Evolutionary conservation across 352 stramenopile species (phyloP).

Genomic region (Blastocystis sp.): DNA sequence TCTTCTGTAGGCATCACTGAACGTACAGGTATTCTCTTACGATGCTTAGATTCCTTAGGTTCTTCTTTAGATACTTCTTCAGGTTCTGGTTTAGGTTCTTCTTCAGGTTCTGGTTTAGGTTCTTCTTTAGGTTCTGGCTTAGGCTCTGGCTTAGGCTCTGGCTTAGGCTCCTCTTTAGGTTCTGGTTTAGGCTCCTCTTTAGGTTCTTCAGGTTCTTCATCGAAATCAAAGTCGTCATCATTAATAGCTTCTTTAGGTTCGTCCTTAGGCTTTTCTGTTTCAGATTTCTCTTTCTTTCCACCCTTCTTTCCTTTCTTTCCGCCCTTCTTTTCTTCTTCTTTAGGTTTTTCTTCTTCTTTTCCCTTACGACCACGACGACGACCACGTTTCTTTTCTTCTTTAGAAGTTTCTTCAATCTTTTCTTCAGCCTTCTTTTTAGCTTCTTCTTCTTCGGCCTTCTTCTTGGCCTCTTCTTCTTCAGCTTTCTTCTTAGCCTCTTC

Average conservation of each 20-base stretch:
- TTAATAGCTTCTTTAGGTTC: conserved; percentile 30
- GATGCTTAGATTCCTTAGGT: background rate
- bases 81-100: conserved; percentile 11
- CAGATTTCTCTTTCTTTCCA: background rate
- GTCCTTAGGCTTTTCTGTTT: conserved; percentile 21
- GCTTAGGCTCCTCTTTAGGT: background rate
- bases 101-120: background rate
- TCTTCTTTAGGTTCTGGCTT: conserved; percentile 16
- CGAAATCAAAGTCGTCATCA: conserved; percentile 29
- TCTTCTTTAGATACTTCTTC: background rate
- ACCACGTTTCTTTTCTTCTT: background rate
- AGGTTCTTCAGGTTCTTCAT: conserved; percentile 19
- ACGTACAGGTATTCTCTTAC: background rate
- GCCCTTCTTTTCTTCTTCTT: background rate
- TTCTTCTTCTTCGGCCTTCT: background rate
- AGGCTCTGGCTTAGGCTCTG: background rate
- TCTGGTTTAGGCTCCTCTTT: background rate
- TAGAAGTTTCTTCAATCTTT: background rate
- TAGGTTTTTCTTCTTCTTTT: background rate
- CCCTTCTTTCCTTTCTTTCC: background rate
- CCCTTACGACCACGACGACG: conserved; percentile 5
- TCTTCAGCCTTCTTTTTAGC: background rate
- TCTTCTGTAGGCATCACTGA: background rate
- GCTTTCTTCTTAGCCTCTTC: background rate
- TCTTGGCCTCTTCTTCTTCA: background rate